Conservation (phyloP, 306 rosid species). For the Vigna angularis region DNA sequence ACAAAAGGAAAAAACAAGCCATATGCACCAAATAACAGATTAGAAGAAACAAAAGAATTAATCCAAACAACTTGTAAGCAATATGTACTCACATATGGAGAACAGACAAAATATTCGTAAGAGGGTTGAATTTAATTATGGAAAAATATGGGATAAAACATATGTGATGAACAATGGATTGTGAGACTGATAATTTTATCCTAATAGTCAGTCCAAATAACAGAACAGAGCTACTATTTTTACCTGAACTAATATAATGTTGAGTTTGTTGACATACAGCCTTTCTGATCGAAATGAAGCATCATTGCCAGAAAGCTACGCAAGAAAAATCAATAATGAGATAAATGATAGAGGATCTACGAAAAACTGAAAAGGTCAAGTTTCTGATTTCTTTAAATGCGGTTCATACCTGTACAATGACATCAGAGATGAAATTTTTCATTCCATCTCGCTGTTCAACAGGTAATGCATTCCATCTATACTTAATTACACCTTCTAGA, state of each 20-base stretch:
- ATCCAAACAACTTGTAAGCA: background rate
- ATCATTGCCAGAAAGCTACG: conserved; percentile 87
- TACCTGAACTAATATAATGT: conserved; percentile 98
- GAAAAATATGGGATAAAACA: background rate
- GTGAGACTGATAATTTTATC: background rate
- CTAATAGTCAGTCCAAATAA: conserved; percentile 12
- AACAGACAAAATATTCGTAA: background rate
- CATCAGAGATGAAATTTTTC: conserved; percentile 97
- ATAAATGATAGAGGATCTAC: conserved; percentile 17
- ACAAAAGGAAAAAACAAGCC: too few relatives aligned
- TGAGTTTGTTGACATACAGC: conserved; percentile 97
- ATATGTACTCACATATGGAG: background rate
- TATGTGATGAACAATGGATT: background rate
- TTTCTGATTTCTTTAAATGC: conserved; percentile 2
- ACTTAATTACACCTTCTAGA: conserved; percentile 96
- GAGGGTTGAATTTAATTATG: background rate
- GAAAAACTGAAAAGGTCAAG: conserved; percentile 1
- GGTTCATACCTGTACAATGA: conserved; percentile 82
- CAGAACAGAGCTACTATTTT: conserved; percentile 5
- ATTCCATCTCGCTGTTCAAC: conserved; percentile 98
- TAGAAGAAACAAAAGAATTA: background rate
- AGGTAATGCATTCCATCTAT: conserved; percentile 98
- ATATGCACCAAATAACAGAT: too few relatives aligned
- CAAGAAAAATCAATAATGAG: conserved; percentile 36
- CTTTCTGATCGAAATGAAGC: conserved; percentile 87